Evolutionary conservation across 495 filamentous ascomycete species (phyloP), one percentile per base, ranked within the genome.

Genomic region (Penicillium maclennaniae): DNA sequence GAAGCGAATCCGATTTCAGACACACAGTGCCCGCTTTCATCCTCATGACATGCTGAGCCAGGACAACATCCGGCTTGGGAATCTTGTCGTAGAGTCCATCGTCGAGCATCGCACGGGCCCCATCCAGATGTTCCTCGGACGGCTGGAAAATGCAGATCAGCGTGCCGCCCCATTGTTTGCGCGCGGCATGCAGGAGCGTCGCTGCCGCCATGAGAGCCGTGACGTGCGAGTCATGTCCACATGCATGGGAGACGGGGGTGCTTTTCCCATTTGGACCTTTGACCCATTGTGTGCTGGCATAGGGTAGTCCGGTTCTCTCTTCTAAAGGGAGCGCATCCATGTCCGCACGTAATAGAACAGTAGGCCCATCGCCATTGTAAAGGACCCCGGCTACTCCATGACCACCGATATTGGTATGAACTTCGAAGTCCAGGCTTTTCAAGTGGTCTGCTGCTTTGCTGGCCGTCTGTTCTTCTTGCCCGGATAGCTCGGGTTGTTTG

Each of bases 171-270:
- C 83, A 87, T 16, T 68, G 14, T 0, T 68, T 55, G 10, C 66
- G 68, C 1, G 74, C 70, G 7, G 55, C 43, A 21, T 63, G 48
- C 15, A 87, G 62, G 0, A 79, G 64, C 31, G 68, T 60, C 0
- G 82, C 75, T 2, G 75, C 71, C 2, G 73, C 82, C 39, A 86
- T 65, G 14, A 86, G 65, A 15, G 58, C 61, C 0, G 77, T 66
- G 10, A 84, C 72, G 59, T 88, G 83, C 55, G 81, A 77, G 55
- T 88, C 85, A 52, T 88, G 84, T 1, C 84, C 84, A 63, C 83
- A 86, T 27, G 85, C 82, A 62, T 87, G 84, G 83, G 85, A 85
- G 1, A 84, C 81, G 0, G 80, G 79, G 40, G 72, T 71, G 41
- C 68, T 64, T 0, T 59, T 48, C 3, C 82, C 83, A 19, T 78